Conservation (phyloP, 1,284 basidiomycete genomes). For the Papiliotrema terrestris region DNA sequence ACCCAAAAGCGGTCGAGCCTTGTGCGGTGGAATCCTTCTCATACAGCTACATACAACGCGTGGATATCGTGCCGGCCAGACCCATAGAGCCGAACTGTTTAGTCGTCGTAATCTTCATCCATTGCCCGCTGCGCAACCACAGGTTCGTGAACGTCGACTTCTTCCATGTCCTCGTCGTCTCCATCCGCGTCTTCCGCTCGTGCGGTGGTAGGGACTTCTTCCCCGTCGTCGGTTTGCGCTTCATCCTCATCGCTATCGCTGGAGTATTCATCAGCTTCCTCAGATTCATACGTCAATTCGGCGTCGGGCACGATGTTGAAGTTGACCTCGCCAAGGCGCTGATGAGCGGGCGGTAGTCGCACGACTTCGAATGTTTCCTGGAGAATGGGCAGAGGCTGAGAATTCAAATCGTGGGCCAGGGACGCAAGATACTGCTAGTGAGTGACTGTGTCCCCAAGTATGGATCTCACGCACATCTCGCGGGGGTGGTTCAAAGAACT, state of each 20-base stretch:
- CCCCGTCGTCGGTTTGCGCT: slow-evolving; percentile 21
- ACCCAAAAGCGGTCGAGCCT: not conserved
- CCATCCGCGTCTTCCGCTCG: slow-evolving; percentile 23
- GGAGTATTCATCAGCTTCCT: slow-evolving; percentile 13
- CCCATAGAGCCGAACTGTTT: not conserved
- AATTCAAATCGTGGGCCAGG: slow-evolving; percentile 86
- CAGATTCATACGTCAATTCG: slow-evolving; percentile 52
- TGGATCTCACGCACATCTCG: slow-evolving; percentile 70
- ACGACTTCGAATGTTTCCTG: slow-evolving; percentile 90
- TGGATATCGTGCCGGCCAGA: not conserved
- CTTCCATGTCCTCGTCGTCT: slow-evolving; percentile 41
- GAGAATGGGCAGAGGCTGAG: slow-evolving; percentile 80
- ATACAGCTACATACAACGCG: slow-evolving; percentile 2
- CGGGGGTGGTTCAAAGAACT: slow-evolving; percentile 86
- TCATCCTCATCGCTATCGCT: slow-evolving; percentile 25
- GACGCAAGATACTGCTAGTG: slow-evolving; percentile 72
- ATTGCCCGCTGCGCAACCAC: slow-evolving; percentile 20
- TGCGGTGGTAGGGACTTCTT: slow-evolving; percentile 14
- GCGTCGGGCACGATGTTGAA: slow-evolving; percentile 90
- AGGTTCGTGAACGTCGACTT: slow-evolving; percentile 27
- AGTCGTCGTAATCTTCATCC: slow-evolving; percentile 46
- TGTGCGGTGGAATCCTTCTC: not conserved
- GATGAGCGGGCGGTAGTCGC: slow-evolving; percentile 71
- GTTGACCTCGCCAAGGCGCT: slow-evolving; percentile 84
- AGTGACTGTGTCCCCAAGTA: not conserved